Evolutionary conservation across 257 asterid genomes (phyloP).

Genomic region (Solanum phureja): DNA sequence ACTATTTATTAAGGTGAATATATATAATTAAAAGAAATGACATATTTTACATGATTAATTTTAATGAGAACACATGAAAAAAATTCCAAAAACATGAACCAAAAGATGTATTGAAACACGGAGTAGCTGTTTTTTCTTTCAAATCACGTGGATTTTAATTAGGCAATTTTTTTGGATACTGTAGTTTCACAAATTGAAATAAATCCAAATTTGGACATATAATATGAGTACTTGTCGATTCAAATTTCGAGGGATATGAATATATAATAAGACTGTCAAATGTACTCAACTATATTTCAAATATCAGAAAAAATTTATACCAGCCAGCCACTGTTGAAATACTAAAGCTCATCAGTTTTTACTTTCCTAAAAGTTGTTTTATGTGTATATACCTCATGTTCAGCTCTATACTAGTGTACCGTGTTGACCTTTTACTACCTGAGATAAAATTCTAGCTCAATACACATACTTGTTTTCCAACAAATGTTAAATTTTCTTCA

Average conservation of each 20-base stretch:
- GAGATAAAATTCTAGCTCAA: background rate
- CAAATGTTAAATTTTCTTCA: background rate
- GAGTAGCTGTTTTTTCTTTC: background rate
- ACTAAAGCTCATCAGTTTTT: background rate
- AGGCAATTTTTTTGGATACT: background rate
- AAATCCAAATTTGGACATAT: background rate
- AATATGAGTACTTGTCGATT: background rate
- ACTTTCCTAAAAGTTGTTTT: background rate
- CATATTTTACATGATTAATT: too few species aligned
- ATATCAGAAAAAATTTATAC: background rate
- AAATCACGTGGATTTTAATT: background rate
- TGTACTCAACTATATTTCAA: background rate
- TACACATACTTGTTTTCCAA: background rate
- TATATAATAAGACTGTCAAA: background rate
- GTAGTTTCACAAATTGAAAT: background rate
- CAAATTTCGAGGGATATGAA: background rate
- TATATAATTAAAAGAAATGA: too few species aligned
- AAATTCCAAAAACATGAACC: background rate
- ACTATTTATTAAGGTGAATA: too few species aligned
- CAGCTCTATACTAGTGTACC: background rate
- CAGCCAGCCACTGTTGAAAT: background rate
- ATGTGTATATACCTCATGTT: background rate
- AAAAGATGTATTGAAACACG: too few species aligned
- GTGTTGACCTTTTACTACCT: background rate
- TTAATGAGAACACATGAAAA: too few species aligned